Evolutionary conservation across 176 grass and related monocot genomes (phyloP), one percentile per base, ranked within the genome.

Genomic region (Oropetium thomaeum): DNA sequence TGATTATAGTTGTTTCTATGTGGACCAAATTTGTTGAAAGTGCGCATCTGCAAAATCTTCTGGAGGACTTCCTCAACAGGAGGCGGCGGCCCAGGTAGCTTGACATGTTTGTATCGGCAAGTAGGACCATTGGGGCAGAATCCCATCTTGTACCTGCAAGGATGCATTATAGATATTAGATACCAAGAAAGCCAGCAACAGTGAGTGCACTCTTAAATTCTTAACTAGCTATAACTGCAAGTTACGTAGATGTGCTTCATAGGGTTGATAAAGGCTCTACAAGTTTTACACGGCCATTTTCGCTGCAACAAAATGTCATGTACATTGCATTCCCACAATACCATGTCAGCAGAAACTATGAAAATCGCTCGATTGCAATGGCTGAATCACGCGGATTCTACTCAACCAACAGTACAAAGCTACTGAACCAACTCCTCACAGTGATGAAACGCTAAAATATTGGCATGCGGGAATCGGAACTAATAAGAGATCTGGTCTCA

Each of bases 61-160:
- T 94, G 91, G 5, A 99, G 54, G 54, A 95, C 89, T 90, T 99
- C 96, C 84, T 95, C 96, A 32, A 90, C 81, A 42, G 96, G 76
- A 41, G 85, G 85, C 1, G 85, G 85, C 35, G 85, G 85, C 61
- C 85, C 85, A 67, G 87, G 89, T 22, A 82, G 51, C 49, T 87
- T 87, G 51, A 67, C 79, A 79, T 99, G 96, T 52, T 93, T 84
- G 74, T 99, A 99, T 13, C 96, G 91, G 61, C 96, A 99, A 48
- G 79, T 86, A 26, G 89, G 83, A 14, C 96, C 96, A 83, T 99
- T 99, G 35, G 96, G 91, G 76, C 96, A 99, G 79, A 99, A 99
- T 22, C 96, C 96, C 87, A 99, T 87, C 79, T 95, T 99, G 55
- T 92, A 99, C 96, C 96, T 99, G 82, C 58, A 67, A 80, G 60